Conservation (phyloP, 2,329 filamentous ascomycete genomes). For the Aureobasidium zeae region DNA sequence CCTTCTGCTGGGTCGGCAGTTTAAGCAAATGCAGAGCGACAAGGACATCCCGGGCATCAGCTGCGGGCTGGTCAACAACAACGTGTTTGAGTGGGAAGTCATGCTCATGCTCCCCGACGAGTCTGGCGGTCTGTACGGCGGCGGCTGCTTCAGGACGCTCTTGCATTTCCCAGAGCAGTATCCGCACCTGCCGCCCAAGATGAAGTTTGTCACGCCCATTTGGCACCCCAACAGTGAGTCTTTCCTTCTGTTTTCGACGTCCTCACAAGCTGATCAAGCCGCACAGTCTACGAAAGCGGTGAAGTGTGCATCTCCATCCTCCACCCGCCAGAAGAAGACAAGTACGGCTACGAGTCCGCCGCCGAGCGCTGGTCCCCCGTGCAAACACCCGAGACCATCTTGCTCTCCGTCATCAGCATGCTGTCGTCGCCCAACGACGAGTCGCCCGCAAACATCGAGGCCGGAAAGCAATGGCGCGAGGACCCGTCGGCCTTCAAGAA, state of each 20-base stretch:
- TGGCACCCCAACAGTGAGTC: constrained; percentile 80
- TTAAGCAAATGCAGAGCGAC: constrained; percentile 87
- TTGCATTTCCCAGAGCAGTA: constrained; percentile 79
- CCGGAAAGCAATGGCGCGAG: constrained; percentile 77
- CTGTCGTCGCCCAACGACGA: constrained; percentile 90
- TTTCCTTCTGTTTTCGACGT: background rate
- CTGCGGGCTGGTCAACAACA: constrained; percentile 74
- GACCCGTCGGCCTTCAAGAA: constrained; percentile 70
- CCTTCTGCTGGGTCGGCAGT: constrained; percentile 68
- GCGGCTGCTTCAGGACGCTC: constrained; percentile 82
- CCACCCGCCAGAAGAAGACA: constrained; percentile 88
- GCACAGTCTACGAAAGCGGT: constrained; percentile 66
- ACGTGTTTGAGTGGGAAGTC: constrained; percentile 96
- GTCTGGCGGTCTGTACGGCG: constrained; percentile 29
- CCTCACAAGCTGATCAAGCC: background rate
- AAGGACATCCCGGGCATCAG: constrained; percentile 92
- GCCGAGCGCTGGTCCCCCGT: constrained; percentile 90
- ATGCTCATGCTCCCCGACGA: constrained; percentile 98
- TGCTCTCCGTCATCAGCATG: constrained; percentile 86
- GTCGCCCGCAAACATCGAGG: constrained; percentile 90
- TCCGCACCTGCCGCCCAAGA: constrained; percentile 76
- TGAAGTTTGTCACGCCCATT: constrained; percentile 76
- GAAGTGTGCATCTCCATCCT: constrained; percentile 95
- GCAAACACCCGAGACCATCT: constrained; percentile 87
- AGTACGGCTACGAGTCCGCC: constrained; percentile 85